A percentile compares a stretch with the other conserved stretches of the same genome.
These are phyloP conservation scores for Salinomyces thailandicus DNA, from an alignment of 2,329 filamentous ascomycete genomes.

Conservation along the genomic window DNA sequence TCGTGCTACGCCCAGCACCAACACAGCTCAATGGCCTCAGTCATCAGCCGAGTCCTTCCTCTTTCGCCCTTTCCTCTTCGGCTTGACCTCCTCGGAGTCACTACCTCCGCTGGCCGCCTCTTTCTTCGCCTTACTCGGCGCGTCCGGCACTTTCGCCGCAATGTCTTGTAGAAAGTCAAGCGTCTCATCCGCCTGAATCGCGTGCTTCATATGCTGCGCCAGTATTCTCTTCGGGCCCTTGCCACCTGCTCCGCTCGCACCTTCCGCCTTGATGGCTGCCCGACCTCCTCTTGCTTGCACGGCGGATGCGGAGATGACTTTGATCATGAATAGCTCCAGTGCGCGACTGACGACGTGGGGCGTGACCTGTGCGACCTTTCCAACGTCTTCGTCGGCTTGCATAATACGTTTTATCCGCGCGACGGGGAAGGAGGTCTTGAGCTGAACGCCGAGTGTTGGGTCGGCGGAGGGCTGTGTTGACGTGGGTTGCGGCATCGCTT, in stretches of 20 bases:
- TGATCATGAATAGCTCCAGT: conserved; percentile 95
- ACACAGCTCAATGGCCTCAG: too few relatives aligned
- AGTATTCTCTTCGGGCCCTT: conserved; percentile 69
- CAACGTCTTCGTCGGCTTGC: conserved; percentile 97
- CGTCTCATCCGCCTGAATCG: conserved; percentile 77
- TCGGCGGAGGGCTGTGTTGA: conserved; percentile 13
- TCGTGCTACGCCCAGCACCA: too few relatives aligned
- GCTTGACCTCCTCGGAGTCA: conserved; percentile 19
- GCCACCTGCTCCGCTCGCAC: conserved; percentile 23
- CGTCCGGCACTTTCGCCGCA: conserved; percentile 69
- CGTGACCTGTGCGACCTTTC: conserved; percentile 95
- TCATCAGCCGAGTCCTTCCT: conserved; percentile 22
- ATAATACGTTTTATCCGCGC: conserved; percentile 98
- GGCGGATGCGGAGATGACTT: conserved; percentile 79
- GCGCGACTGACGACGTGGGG: conserved; percentile 83
- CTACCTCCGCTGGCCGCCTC: conserved; percentile 16
- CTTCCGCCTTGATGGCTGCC: conserved; percentile 23
- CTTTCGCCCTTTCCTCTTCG: conserved; percentile 19
- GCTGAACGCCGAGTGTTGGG: conserved; percentile 47
- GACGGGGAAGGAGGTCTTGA: conserved; percentile 93
- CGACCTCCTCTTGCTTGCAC: conserved; percentile 55
- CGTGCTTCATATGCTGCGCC: conserved; percentile 81
- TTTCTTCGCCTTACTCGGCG: conserved; percentile 38
- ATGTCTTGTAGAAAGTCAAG: conserved; percentile 92
- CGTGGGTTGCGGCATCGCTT: conserved; percentile 5